Conservation (phyloP, 176 grass and related monocot genomes). For the Raddia guianensis region DNA sequence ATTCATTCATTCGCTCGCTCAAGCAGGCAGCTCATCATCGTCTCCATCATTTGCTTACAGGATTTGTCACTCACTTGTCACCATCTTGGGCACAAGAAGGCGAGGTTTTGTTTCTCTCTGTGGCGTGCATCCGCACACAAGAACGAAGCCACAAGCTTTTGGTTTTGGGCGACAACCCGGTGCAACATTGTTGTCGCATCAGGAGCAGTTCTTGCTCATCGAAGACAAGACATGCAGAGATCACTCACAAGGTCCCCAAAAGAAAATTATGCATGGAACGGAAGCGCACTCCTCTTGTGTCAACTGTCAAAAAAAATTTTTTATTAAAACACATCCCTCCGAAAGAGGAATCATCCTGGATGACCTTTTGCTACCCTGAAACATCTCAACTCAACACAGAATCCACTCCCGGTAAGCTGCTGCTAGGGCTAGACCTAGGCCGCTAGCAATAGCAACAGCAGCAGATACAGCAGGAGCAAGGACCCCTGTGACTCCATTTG, state of each 20-base stretch:
- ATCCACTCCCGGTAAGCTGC: neutral
- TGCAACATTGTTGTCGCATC: constrained; percentile 1
- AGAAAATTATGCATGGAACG: neutral
- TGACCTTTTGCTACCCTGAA: neutral
- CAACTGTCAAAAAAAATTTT: too few species aligned
- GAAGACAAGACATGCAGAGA: neutral
- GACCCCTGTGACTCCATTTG: neutral
- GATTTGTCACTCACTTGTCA: constrained; percentile 30
- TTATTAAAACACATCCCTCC: neutral
- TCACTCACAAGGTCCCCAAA: constrained; percentile 5
- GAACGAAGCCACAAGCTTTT: neutral
- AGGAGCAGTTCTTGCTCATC: neutral
- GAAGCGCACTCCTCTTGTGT: neutral
- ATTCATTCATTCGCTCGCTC: neutral
- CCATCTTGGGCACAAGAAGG: neutral
- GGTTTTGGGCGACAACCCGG: neutral
- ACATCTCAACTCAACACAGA: constrained; percentile 4
- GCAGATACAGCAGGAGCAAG: neutral
- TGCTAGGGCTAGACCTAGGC: neutral
- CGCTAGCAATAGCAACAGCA: neutral
- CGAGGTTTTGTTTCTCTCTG: neutral
- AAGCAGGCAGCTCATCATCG: neutral
- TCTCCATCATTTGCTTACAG: neutral
- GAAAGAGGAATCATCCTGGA: constrained; percentile 17
- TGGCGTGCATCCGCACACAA: neutral